A percentile compares a stretch with the other conserved stretches of the same genome.
phyloP scores from a whole-genome alignment of 805 yeast species.

The Starmerella stigmatis region DNA sequence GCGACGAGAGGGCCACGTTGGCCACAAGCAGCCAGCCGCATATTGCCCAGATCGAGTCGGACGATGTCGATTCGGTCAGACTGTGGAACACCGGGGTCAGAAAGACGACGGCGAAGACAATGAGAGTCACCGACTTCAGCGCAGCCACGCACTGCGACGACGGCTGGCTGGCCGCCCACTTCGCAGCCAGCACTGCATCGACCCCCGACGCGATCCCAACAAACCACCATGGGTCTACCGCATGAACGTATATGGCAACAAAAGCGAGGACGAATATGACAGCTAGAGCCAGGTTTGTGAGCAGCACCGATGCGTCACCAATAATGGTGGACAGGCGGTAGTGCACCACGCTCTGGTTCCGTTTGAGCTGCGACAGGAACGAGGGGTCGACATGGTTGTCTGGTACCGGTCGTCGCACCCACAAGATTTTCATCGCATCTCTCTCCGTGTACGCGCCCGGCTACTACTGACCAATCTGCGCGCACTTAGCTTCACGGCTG shows the following conservation, averaged over 20 bases:
- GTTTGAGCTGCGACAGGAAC: constrained; percentile 66
- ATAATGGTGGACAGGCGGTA: constrained; percentile 55
- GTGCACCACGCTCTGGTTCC: constrained; percentile 63
- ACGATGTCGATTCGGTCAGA: constrained; percentile 74
- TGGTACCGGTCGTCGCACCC: constrained; percentile 76
- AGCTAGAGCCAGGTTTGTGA: constrained; percentile 54
- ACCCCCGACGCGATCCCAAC: constrained; percentile 21
- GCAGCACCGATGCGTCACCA: constrained; percentile 60
- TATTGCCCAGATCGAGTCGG: constrained; percentile 92
- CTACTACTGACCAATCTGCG: background rate
- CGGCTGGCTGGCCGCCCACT: constrained; percentile 23
- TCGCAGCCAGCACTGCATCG: constrained; percentile 21
- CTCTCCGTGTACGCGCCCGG: background rate
- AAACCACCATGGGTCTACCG: constrained; percentile 28
- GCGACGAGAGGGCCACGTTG: constrained; percentile 63
- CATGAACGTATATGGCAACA: constrained; percentile 37
- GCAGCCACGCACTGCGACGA: constrained; percentile 24
- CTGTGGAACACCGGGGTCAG: constrained; percentile 86
- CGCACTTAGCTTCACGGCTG: background rate
- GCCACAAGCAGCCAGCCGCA: constrained; percentile 66
- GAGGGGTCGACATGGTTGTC: constrained; percentile 82
- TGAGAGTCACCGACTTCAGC: constrained; percentile 56
- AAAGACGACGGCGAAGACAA: constrained; percentile 59
- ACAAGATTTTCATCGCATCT: constrained; percentile 48
- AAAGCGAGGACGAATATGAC: constrained; percentile 60